Evolutionary conservation across 345 rosid species (phyloP), one percentile per base, ranked within the genome.

Genomic region (Euphorbia pulcherrima): DNA sequence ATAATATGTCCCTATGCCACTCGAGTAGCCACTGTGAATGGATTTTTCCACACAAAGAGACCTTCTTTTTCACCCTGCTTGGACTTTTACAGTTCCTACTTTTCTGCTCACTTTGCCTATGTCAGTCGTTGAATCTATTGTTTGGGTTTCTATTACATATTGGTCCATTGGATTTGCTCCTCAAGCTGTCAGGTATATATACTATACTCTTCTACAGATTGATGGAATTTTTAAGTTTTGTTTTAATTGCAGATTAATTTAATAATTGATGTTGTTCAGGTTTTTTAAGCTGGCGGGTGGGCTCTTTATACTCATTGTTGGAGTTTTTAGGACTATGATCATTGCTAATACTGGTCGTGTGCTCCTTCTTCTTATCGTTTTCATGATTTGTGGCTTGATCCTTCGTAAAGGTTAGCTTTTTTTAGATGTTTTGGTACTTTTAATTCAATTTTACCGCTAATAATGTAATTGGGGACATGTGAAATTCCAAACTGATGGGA

Each of bases 41-140:
- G n/a, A n/a, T n/a, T 89, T 91, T 47, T 92, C 83, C 82, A 91
- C 91, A 87, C 99, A 94, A 53, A 83, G 97, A 52, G 97, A 94
- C 63, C 92, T 91, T 47, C 72, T 84, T 60, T 88, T 89, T 53
- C 87, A 94, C 40, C 99, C 99, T 17, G 72, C 87, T 1, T 94
- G 99, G 97, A 78, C 95, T 28, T 91, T 84, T 69, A 85, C 90
- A 8, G 72, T 94, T 20, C 93, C 97, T 10, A 82, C 85, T 17
- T 81, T 85, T 79, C 75, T 91, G 69, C 82, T 88, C 3, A 65
- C 78, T 41, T 69, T 94, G 48, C 99, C 99, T 1, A 75, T 85
- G 44, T 85, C 97, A 0, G 27, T 89, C 18, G 65, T 94, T n/a
- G 99, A 94, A 68, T 78, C 97, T 24, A 17, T 75, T 56, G 83